phyloP scores from a whole-genome alignment of 192 early-diverging fungal species.

The Cladochytrium replicatum region DNA sequence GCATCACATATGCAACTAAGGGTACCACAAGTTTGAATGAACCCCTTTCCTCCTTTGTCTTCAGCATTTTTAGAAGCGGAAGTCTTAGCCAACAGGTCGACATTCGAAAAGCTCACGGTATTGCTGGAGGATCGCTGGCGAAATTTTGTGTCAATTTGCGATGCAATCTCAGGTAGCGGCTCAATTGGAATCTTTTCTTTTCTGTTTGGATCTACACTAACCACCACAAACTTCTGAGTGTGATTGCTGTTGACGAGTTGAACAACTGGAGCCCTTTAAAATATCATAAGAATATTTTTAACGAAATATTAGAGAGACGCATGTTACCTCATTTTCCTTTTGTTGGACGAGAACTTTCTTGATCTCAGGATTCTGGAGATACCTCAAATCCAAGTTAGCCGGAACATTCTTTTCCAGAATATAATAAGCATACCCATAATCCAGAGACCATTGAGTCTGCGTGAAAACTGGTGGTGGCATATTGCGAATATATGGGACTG shows the following conservation, averaged over 20 bases:
- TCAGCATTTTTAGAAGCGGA: slow-evolving; percentile 21
- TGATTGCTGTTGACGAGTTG: no score
- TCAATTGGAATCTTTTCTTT: no score
- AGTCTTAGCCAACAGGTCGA: slow-evolving; percentile 25
- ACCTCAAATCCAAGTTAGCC: slow-evolving; percentile 21
- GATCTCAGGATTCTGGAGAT: slow-evolving; percentile 39
- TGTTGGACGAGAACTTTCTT: slow-evolving; percentile 34
- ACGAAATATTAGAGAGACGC: neutral
- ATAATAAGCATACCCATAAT: slow-evolving; percentile 36
- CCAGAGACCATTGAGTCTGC: slow-evolving; percentile 34
- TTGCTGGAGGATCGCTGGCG: slow-evolving; percentile 1
- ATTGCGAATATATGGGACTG: slow-evolving; percentile 23
- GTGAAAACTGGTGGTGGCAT: slow-evolving; percentile 54
- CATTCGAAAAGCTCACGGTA: slow-evolving; percentile 10
- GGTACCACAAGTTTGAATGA: slow-evolving; percentile 17
- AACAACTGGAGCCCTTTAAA: no score
- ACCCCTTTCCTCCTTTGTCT: no score
- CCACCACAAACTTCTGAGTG: no score
- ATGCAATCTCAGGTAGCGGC: no score
- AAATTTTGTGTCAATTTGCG: no score
- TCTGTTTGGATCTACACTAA: no score
- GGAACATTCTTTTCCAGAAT: neutral
- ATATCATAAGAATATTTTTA: no score
- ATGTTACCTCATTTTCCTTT: slow-evolving; percentile 27
- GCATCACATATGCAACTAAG: slow-evolving; percentile 12